Base-by-base conservation (phyloP, 2,329 filamentous ascomycete species). In the Lecanoromycetidae sp. region DNA sequence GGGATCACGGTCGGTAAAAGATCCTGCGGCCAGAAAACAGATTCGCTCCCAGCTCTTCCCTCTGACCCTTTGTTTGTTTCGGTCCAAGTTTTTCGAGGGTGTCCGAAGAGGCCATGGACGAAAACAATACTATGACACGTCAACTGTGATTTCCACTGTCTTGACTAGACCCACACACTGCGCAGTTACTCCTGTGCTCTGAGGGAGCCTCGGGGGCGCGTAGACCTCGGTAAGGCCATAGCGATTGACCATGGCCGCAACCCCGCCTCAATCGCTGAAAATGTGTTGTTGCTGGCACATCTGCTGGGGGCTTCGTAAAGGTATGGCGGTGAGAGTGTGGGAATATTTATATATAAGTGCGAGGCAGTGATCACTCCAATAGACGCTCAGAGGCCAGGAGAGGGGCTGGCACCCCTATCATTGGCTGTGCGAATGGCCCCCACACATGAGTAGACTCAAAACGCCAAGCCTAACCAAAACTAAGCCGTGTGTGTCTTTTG, bases 61-160 rank as follows among this genome's bases (percentile, higher is more conserved):
- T 25, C 33, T 5, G 26, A 25, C 13, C 15, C 19, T 40, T 33
- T 19, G 13, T 22, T 19, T 19, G 49, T 44, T 34, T 15, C 3
- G 33, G 48, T 45, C 52, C 50, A 54, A 13, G 52, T 54, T 13
- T 51, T 46, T 19, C 26, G n/a, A n/a, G 52, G 52, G 17, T 52
- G 52, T 12, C 52, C 52, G 34, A 52, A 52, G 5, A 54, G 42
- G 17, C 52, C 52, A 44, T 54, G 52, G 8, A 54, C 52, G 23
- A 54, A 46, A 22, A 54, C 19, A 15, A 54, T 47, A 26, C 52
- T 54, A 15, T 9, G 13, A 15, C 10, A 22, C 13, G 26, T 25
- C 36, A 23, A 23, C 23, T 6, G 8, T n/a, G 15, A 15, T 15
- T 22, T 20, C 26, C 20, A 36, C 8, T 12, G 20, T 0, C 10